Conservation (phyloP, 1,284 basidiomycete genomes). For the Ustilago bromivora region DNA sequence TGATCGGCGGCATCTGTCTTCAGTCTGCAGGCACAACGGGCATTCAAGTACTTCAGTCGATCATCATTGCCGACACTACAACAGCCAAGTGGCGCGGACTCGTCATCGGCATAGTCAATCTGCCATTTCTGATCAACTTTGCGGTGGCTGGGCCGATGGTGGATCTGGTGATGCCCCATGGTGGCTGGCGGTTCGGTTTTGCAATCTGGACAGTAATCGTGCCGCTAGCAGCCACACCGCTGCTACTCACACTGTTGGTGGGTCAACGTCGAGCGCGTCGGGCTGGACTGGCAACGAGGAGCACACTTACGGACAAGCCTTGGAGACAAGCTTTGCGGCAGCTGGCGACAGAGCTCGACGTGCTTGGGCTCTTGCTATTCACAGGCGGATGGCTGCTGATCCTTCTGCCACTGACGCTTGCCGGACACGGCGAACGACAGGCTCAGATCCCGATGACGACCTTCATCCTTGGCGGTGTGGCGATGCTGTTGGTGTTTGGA, state of each 20-base stretch:
- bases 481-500: slow-evolving; percentile 70
- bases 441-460: slow-evolving; percentile 27
- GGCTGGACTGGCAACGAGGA: slow-evolving; percentile 44
- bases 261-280: slow-evolving; percentile 60
- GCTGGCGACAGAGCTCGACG: slow-evolving; percentile 74
- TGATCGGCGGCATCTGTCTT: slow-evolving; percentile 74
- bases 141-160: slow-evolving; percentile 78
- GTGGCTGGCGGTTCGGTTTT: slow-evolving; percentile 81
- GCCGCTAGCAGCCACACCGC: slow-evolving; percentile 62
- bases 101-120: slow-evolving; percentile 73
- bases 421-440: slow-evolving; percentile 56
- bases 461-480: slow-evolving; percentile 68
- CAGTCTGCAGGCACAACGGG: slow-evolving; percentile 70
- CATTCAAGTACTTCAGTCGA: slow-evolving; percentile 72
- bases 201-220: slow-evolving; percentile 72
- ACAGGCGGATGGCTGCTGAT: slow-evolving; percentile 75
- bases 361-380: slow-evolving; percentile 78
- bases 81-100: slow-evolving; percentile 82
- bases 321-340: slow-evolving; percentile 42
- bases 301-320: slow-evolving; percentile 35
- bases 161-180: slow-evolving; percentile 73
- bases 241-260: slow-evolving; percentile 61
- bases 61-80: slow-evolving; percentile 79
- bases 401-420: slow-evolving; percentile 78
- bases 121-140: slow-evolving; percentile 77